A percentile compares a stretch with the other conserved stretches of the same genome.
These are phyloP conservation scores for Penicillium cinerascens DNA, from an alignment of 495 filamentous ascomycete species.

Conservation along the genomic window DNA sequence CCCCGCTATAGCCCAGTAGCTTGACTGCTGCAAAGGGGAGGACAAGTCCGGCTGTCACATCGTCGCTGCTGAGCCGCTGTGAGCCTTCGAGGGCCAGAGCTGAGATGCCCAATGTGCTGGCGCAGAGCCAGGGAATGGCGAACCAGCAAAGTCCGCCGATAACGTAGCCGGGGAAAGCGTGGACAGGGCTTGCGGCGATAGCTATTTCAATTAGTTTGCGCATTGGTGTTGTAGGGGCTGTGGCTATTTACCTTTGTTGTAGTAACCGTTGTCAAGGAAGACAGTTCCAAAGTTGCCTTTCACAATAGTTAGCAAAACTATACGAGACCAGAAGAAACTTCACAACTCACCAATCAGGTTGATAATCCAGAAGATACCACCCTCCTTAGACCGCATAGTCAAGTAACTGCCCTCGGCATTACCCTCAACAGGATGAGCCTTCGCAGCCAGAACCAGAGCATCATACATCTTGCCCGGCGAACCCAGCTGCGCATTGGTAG, in stretches of 20 bases:
- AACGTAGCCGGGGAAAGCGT: slow-evolving; percentile 90
- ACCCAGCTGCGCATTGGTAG: slow-evolving; percentile 69
- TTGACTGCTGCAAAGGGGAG: slow-evolving; percentile 86
- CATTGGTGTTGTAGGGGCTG: not conserved
- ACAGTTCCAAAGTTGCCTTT: slow-evolving; percentile 55
- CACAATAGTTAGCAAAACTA: slow-evolving; percentile 2
- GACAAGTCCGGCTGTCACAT: slow-evolving; percentile 84
- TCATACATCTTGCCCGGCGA: slow-evolving; percentile 82
- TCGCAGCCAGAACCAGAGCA: slow-evolving; percentile 65
- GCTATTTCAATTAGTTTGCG: slow-evolving; percentile 37
- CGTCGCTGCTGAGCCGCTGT: slow-evolving; percentile 63
- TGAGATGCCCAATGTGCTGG: slow-evolving; percentile 91
- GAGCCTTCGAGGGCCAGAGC: slow-evolving; percentile 77
- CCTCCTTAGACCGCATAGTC: slow-evolving; percentile 84
- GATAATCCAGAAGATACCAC: slow-evolving; percentile 95
- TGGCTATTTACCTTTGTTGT: slow-evolving; percentile 62
- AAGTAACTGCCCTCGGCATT: slow-evolving; percentile 85
- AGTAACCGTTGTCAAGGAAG: slow-evolving; percentile 79
- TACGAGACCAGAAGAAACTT: not conserved
- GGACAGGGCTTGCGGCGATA: slow-evolving; percentile 84
- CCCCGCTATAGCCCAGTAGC: slow-evolving; percentile 85
- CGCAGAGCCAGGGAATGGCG: slow-evolving; percentile 89
- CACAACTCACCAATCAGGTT: slow-evolving; percentile 83
- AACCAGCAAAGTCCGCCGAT: slow-evolving; percentile 92
- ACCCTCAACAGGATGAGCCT: slow-evolving; percentile 72